Conservation (phyloP, 2,329 filamentous ascomycete genomes). For the Dothidotthia symphoricarpi region DNA sequence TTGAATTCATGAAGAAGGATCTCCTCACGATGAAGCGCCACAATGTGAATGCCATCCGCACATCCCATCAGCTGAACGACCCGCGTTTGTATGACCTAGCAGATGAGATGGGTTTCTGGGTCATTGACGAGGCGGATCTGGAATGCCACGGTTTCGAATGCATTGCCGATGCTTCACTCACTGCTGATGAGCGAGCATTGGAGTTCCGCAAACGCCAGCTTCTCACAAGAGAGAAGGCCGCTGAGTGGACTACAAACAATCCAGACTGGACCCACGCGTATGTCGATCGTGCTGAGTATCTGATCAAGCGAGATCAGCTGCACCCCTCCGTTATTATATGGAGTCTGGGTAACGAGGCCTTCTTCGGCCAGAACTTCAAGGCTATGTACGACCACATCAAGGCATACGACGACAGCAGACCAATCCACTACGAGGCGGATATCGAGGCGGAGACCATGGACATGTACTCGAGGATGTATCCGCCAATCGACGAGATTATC, state of each 20-base stretch:
- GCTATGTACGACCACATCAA: slow-evolving; percentile 67
- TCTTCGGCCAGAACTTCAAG: slow-evolving; percentile 66
- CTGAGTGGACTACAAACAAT: slow-evolving; percentile 61
- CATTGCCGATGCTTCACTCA: slow-evolving; percentile 33
- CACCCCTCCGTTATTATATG: slow-evolving; percentile 70
- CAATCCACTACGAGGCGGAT: slow-evolving; percentile 68
- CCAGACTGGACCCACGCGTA: slow-evolving; percentile 63
- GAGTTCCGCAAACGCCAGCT: slow-evolving; percentile 62
- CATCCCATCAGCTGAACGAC: slow-evolving; percentile 67
- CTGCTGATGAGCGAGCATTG: slow-evolving; percentile 39
- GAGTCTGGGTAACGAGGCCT: slow-evolving; percentile 72
- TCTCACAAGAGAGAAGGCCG: slow-evolving; percentile 55
- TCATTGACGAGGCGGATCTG: slow-evolving; percentile 57
- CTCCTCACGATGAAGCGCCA: slow-evolving; percentile 67
- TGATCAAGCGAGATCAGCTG: slow-evolving; percentile 69
- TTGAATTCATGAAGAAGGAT: slow-evolving; percentile 61
- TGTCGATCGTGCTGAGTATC: slow-evolving; percentile 63
- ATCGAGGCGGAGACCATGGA: slow-evolving; percentile 59
- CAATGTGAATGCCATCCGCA: slow-evolving; percentile 70
- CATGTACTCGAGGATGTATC: slow-evolving; percentile 69
- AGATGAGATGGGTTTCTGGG: slow-evolving; percentile 66
- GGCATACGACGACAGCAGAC: slow-evolving; percentile 56
- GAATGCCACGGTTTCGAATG: slow-evolving; percentile 49
- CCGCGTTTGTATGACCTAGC: slow-evolving; percentile 59
- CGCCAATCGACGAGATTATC: slow-evolving; percentile 53